phyloP scores from a whole-genome alignment of 148 eudicot species.

The Rhododendron griersonianum region DNA sequence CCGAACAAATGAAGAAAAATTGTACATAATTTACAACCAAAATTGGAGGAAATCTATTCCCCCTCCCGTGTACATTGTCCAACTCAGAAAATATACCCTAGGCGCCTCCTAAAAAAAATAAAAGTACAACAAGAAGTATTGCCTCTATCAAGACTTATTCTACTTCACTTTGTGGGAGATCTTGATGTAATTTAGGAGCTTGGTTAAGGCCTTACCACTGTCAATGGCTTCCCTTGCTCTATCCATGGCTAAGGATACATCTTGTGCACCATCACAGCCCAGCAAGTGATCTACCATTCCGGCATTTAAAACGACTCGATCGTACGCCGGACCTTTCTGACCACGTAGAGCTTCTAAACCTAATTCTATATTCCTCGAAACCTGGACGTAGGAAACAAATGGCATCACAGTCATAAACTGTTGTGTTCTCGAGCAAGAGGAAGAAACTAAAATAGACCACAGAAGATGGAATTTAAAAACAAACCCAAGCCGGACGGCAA shows the following conservation, averaged over 20 bases:
- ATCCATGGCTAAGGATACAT: conserved; percentile 60
- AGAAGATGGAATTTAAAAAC: not conserved
- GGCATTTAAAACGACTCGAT: conserved; percentile 78
- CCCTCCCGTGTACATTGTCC: not conserved
- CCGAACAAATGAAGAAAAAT: not conserved
- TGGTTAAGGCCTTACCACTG: conserved; percentile 79
- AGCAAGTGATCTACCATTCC: conserved; percentile 91
- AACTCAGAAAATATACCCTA: not conserved
- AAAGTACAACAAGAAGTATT: not conserved
- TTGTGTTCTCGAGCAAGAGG: not conserved
- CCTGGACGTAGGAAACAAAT: conserved; percentile 34
- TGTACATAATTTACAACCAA: not conserved
- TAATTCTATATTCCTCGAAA: conserved; percentile 76
- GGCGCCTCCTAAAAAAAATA: not conserved
- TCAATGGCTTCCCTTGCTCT: conserved; percentile 93
- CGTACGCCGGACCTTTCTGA: conserved; percentile 92
- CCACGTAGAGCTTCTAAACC: conserved; percentile 90
- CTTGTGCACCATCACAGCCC: conserved; percentile 83
- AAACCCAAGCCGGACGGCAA: not conserved
- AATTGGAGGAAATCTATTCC: not conserved
- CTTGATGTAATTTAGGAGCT: conserved; percentile 70
- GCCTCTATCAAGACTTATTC: not conserved
- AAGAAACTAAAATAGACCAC: not conserved
- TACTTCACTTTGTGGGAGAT: conserved; percentile 51
- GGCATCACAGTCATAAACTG: not conserved